Base-by-base conservation (phyloP, 2,329 filamentous ascomycete genomes). In the Penicillium corylophilum region DNA sequence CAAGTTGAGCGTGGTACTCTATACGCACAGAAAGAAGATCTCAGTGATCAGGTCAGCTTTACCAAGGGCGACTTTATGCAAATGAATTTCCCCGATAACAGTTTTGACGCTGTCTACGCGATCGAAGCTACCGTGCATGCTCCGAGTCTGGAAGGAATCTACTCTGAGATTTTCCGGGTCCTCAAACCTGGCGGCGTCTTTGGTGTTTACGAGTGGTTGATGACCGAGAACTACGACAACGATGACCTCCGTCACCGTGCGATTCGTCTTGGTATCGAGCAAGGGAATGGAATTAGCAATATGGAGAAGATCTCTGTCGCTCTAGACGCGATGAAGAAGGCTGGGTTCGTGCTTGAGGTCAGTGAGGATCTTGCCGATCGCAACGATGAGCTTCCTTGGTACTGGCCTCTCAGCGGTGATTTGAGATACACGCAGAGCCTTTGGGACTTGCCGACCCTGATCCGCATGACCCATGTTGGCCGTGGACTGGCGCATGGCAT, bases 11-110 rank as follows among this genome's bases (percentile, higher is more conserved):
- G 94, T 60, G 93, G 92, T 15, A 91, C 85, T 13, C 79, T 82
- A 48, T 96, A 96, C 70, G 90, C 92, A 2, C 75, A 82, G 56
- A 90, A 90, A 74, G 90, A 95, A 75, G 86, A 87, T 45, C 79
- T 97, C 46, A 81, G 86, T 1, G 74, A 89, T 66, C 90, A 96
- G 77, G 78, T 96, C 61, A 81, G 81, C 57, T 97, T 90, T 66
- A 87, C 90, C 68, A 96, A 97, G 82, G 93, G 92, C 47, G 93
- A 97, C 69, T 97, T 99, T 73, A 97, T 97, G 93, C 90, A 96
- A 85, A 95, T 97, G 90, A 86, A 86, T 18, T 97, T 97, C 79
- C 86, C 89, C 42, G 89, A 94, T 68, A 89, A 95, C 80, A 84
- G 80, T 18, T 97, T 97, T 74, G 94, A 97, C 65, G 91, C 90